Base-by-base conservation (phyloP, 106 monocot species). In the Dendrobium officinale region DNA sequence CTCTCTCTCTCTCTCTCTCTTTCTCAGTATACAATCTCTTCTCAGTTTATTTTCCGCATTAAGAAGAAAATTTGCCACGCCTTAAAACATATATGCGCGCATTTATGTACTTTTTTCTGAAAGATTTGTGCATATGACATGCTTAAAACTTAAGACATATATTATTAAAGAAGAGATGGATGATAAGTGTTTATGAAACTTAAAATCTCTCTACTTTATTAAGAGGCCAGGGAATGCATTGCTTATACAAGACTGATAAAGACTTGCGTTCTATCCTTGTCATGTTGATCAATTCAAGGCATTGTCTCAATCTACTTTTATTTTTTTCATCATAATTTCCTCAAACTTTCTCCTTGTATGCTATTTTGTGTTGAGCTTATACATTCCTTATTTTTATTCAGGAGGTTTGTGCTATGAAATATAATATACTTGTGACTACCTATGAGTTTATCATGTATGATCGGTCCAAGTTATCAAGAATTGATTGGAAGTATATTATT, bases 361-460 rank as follows among this genome's bases (percentile, higher is more conserved):
- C 33, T 33, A 37, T 16, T 37, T 72, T 29, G 72, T 17, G 13
- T 4, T 72, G 26, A 37, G 37, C 72, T 72, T 73, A 67, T 59
- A 15, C 17, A 55, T 77, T 72, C 2, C 43, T 82, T 55, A 27
- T 75, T 45, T 56, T 77, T 75, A 17, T 72, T 5, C 81, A 95
- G 92, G 92, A 93, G 85, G 98, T 98, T 82, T 91, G 83, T 77
- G 91, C 95, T 22, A 64, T 95, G 82, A 98, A 95, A 77, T 98
- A 95, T 85, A 98, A 98, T 85, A 83, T 98, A 54, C 95, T 98
- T 45, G 98, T 98, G 37, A 98, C 95, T 54, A 98, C 95, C 61
- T 98, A 98, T 76, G 98, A 98, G 84, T 98, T 98, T 80, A 78
- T 98, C 31, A 98, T 98, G 98, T 91, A 88, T 86, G 98, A 98